These are phyloP conservation scores for Nematocida ironsii DNA, from an alignment of 371 early-diverging fungal species.

Conservation along the genomic window DNA sequence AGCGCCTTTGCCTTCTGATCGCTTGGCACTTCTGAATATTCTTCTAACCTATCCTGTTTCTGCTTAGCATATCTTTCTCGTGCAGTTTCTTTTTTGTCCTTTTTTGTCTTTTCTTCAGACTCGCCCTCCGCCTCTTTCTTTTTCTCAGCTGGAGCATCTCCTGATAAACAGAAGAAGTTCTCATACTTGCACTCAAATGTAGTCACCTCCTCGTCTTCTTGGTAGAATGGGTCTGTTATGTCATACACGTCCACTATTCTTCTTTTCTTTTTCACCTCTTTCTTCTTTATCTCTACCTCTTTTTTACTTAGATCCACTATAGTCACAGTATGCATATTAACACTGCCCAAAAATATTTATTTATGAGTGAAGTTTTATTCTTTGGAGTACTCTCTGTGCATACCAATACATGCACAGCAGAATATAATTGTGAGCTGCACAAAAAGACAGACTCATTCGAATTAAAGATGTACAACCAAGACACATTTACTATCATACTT, in stretches of 20 bases:
- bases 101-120: conserved; percentile 13
- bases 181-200: conserved; percentile 36
- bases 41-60: conserved; percentile 22
- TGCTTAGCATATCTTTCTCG: conserved; percentile 7
- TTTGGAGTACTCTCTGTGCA: background rate
- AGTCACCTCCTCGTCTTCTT: conserved; percentile 46
- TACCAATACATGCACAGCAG: background rate
- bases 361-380: conserved; percentile 17
- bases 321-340: conserved; percentile 23
- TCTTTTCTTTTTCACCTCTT: conserved; percentile 27
- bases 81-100: conserved; percentile 49
- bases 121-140: conserved; percentile 14
- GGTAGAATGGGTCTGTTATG: conserved; percentile 43
- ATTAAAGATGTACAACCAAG: conserved; percentile 32
- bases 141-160: conserved; percentile 19
- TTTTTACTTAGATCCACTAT: conserved; percentile 11
- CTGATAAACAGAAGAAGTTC: conserved; percentile 45
- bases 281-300: conserved; percentile 37
- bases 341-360: conserved; percentile 31
- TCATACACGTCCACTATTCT: conserved; percentile 39
- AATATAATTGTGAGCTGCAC: conserved; percentile 21
- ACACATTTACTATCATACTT: conserved; percentile 31
- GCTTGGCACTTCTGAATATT: conserved; percentile 2
- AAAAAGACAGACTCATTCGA: conserved; percentile 9
- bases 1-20: background rate